Evolutionary conservation across 768 basidiomycete genomes (phyloP), one percentile per base, ranked within the genome.

Genomic region (Boletus pseudopeckii): DNA sequence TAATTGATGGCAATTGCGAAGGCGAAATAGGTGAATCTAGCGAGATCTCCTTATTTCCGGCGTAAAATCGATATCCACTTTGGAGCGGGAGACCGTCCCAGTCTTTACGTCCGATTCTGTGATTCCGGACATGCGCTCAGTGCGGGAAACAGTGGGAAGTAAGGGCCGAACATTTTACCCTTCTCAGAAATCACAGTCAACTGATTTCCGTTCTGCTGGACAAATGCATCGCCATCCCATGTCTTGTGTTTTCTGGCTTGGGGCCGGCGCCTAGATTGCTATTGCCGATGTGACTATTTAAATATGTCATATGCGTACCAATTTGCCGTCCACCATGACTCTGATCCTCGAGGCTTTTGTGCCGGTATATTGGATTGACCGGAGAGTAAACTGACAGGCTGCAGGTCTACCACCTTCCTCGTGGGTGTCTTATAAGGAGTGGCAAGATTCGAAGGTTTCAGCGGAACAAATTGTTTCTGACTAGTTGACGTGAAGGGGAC

Each of bases 211-310:
- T 70, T 65, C 36, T 76, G 73, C 30, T 81, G 80, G 24, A 88
- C 74, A 68, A 79, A 87, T 8, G 78, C 84, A 56, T 86, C 90
- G 3, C 86, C 90, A 52, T 93, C 91, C 92, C 93, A 94, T 0
- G 85, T 88, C 64, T 89, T 88, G 60, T 91, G 81, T 70, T 93
- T 93, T 74, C 78, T 89, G 5, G 71, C 72, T 62, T 85, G 81
- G 13, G 76, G 80, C 61, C 85, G 88, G 36, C 91, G 80, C 90
- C 91, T 90, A 52, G 6, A 24, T 37, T 45, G 42, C 14, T 20
- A 40, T 59, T 49, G 45, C 36, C 46, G 39, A 41, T 32, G 28
- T 54, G 51, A 40, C 15, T 36, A 45, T 38, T 11, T 37, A 53
- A 41, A 22, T 39, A 28, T 39, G 33, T 5, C 49, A 52, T 43